Conservation (phyloP, 306 rosid genomes). For the Casuarina glauca region DNA sequence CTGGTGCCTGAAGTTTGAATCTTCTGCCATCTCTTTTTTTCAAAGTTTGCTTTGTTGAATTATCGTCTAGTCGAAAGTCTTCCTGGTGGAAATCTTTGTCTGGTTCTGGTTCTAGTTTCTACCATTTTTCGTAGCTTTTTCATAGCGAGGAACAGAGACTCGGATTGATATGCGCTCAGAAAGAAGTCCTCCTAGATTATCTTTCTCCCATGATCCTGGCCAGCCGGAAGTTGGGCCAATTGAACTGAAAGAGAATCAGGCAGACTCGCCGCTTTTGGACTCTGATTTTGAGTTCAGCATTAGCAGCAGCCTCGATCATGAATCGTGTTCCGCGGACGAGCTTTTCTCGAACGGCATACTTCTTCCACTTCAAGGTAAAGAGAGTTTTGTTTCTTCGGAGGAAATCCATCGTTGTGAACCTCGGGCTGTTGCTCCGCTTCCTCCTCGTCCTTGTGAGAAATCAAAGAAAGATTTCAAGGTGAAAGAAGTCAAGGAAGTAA, state of each 20-base stretch:
- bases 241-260: slow-evolving; percentile 30
- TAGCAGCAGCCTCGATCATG: slow-evolving; percentile 35
- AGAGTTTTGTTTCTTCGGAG: slow-evolving; percentile 25
- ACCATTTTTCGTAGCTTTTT: not conserved
- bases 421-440: slow-evolving; percentile 25
- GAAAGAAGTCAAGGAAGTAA: slow-evolving; percentile 28
- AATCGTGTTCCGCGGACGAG: slow-evolving; percentile 80
- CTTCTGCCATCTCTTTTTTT: not conserved
- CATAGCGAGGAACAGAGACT: not conserved
- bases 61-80: not conserved
- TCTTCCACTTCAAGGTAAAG: slow-evolving; percentile 58
- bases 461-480: slow-evolving; percentile 44
- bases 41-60: slow-evolving; percentile 6
- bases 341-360: slow-evolving; percentile 81
- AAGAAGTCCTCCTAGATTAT: slow-evolving; percentile 64
- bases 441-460: slow-evolving; percentile 54
- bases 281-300: slow-evolving; percentile 76
- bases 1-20: slow-evolving; percentile 19
- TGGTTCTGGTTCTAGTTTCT: slow-evolving; percentile 2
- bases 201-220: slow-evolving; percentile 62
- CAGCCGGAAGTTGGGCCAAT: slow-evolving; percentile 26
- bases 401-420: slow-evolving; percentile 19
- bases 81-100: not conserved
- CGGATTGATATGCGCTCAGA: slow-evolving; percentile 60
- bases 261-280: slow-evolving; percentile 49